Evolutionary conservation across 1,139 yeast genomes (phyloP).

Genomic region (Yamadazyma sp.): DNA sequence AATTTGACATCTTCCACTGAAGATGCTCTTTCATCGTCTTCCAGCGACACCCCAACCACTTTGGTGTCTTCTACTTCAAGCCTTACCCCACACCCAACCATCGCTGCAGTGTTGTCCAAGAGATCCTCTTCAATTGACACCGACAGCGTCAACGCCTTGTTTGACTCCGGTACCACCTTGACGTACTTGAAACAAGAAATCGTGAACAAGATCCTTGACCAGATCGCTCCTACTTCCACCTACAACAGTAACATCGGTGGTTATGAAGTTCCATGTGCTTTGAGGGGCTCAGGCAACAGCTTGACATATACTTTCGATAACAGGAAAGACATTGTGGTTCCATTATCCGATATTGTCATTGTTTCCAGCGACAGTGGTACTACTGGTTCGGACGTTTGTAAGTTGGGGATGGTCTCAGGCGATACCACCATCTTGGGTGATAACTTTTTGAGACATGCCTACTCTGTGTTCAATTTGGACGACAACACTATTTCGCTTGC

Average conservation of each 20-base stretch:
- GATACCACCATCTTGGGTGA: constrained; percentile 58
- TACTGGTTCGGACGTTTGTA: constrained; percentile 20
- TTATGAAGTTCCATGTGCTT: constrained; percentile 30
- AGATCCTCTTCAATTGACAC: constrained; percentile 13
- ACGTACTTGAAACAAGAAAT: constrained; percentile 25
- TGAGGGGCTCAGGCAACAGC: constrained; percentile 23
- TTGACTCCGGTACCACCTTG: constrained; percentile 45
- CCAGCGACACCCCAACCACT: constrained; percentile 12
- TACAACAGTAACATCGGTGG: constrained; percentile 18
- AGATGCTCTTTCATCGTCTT: constrained; percentile 6
- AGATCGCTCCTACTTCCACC: constrained; percentile 18
- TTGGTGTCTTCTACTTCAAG: constrained; percentile 6
- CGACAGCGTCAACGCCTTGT: constrained; percentile 21
- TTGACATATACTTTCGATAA: constrained; percentile 28
- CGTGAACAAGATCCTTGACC: constrained; percentile 16
- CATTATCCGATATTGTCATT: constrained; percentile 28
- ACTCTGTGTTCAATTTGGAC: constrained; percentile 40
- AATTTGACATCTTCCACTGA: constrained; percentile 4
- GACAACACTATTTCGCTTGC: constrained; percentile 38
- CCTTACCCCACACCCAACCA: constrained; percentile 16
- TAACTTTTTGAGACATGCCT: constrained; percentile 44
- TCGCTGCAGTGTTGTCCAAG: constrained; percentile 15
- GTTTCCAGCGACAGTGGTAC: constrained; percentile 13
- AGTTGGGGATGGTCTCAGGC: constrained; percentile 29
- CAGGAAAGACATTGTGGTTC: constrained; percentile 31